A percentile compares a stretch with the other conserved stretches of the same genome.
Evolutionary conservation across 495 filamentous ascomycete species (phyloP).

Genomic region (Hypoxylon fragiforme): DNA sequence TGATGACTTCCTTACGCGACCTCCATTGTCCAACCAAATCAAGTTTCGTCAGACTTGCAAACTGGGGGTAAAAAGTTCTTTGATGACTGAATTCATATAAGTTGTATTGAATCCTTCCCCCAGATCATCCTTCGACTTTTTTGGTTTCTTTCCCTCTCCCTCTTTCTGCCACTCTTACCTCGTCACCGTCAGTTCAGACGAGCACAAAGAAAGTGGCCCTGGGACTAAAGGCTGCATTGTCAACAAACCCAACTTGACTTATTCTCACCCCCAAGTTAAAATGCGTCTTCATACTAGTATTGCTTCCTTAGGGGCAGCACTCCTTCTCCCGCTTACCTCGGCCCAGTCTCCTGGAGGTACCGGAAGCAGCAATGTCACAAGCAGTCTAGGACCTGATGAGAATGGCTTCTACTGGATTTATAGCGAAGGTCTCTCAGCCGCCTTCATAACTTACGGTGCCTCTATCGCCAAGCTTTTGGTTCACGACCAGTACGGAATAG

Average conservation of each 20-base stretch:
- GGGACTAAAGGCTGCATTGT: constrained; percentile 13
- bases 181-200: constrained; percentile 29
- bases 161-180: too few species aligned
- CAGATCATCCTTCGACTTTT: background rate
- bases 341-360: constrained; percentile 24
- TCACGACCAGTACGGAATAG: constrained; percentile 66
- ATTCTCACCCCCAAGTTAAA: constrained; percentile 26
- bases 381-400: constrained; percentile 41
- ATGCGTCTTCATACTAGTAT: constrained; percentile 36
- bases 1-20: constrained; percentile 15
- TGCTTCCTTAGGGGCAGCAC: constrained; percentile 34
- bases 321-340: constrained; percentile 32
- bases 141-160: too few species aligned
- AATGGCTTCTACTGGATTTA: constrained; percentile 71
- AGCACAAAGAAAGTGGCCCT: constrained; percentile 14
- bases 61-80: constrained; percentile 8
- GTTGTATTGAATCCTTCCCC: constrained; percentile 31
- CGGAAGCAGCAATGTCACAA: constrained; percentile 17
- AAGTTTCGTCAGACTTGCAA: constrained; percentile 24
- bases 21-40: constrained; percentile 34
- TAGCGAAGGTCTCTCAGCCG: constrained; percentile 70
- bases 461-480: constrained; percentile 74
- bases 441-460: constrained; percentile 79
- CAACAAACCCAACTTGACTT: constrained; percentile 23
- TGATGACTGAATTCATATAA: constrained; percentile 35